These are phyloP conservation scores for Teratosphaeria epicoccoides DNA, from an alignment of 2,329 filamentous ascomycete genomes.

Conservation along the genomic window DNA sequence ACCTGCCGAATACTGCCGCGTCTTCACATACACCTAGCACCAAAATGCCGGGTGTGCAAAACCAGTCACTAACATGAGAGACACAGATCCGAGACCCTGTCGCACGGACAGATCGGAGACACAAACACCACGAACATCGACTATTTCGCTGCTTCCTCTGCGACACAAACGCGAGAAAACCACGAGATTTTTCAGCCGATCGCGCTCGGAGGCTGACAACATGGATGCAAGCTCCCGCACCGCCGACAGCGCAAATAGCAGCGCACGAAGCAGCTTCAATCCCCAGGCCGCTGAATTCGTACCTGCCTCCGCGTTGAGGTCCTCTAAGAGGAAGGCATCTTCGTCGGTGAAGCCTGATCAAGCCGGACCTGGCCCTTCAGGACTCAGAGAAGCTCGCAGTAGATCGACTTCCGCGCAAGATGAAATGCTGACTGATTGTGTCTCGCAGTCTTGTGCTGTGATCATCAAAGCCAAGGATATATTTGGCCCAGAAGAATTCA, in stretches of 20 bases:
- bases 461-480: constrained; percentile 12
- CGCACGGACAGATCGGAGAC: not conserved
- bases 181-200: not conserved
- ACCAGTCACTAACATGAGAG: not conserved
- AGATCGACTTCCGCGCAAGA: not conserved
- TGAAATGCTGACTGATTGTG: not conserved
- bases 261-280: constrained; percentile 8
- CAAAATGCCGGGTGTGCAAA: not conserved
- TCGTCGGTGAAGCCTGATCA: constrained; percentile 11
- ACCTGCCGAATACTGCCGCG: no score
- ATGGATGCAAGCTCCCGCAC: not conserved
- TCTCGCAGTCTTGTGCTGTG: not conserved
- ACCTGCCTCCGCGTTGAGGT: constrained; percentile 9
- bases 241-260: not conserved
- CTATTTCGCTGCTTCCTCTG: not conserved
- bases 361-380: not conserved
- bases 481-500: constrained; percentile 6
- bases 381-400: not conserved
- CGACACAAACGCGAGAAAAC: not conserved
- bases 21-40: not conserved
- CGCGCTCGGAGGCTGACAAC: not conserved
- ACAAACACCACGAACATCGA: not conserved
- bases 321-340: constrained; percentile 21
- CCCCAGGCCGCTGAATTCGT: constrained; percentile 16
- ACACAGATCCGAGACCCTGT: not conserved